Conservation (phyloP, 139 green algal genomes). For the Coelastrella sp. region DNA sequence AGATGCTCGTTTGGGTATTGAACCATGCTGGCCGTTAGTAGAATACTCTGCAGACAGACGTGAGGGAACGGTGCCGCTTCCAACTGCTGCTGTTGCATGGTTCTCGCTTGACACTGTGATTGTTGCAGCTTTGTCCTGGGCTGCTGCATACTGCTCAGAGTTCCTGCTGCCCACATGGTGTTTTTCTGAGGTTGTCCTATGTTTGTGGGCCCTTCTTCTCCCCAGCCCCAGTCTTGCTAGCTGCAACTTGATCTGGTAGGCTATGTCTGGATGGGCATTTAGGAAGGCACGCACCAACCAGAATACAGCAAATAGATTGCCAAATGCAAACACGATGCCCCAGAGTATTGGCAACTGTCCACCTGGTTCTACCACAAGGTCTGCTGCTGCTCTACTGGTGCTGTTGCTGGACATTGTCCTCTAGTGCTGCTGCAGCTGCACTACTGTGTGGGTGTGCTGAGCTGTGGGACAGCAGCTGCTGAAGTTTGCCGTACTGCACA, state of each 20-base stretch:
- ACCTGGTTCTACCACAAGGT: background rate
- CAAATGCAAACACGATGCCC: background rate
- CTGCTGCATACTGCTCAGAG: too few species aligned
- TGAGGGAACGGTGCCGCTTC: too few species aligned
- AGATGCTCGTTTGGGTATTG: background rate
- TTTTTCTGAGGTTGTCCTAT: background rate
- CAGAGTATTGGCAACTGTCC: slow-evolving; percentile 8
- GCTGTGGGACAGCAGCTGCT: background rate
- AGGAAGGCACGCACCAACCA: slow-evolving; percentile 17
- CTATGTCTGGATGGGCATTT: slow-evolving; percentile 32
- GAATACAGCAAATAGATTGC: slow-evolving; percentile 17
- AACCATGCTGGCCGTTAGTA: background rate
- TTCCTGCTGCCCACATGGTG: too few species aligned
- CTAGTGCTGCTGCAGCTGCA: background rate
- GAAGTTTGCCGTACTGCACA: too few species aligned
- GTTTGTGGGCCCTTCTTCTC: too few species aligned
- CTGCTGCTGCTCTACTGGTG: background rate
- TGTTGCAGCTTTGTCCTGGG: background rate
- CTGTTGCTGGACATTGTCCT: background rate
- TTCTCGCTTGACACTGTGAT: background rate
- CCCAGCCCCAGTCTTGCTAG: background rate
- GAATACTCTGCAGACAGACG: background rate
- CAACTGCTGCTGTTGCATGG: slow-evolving; percentile 3
- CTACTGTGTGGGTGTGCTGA: background rate
- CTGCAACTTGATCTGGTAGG: background rate